Evolutionary conservation across 2,329 filamentous ascomycete species (phyloP).

Genomic region (Alternaria sp.): DNA sequence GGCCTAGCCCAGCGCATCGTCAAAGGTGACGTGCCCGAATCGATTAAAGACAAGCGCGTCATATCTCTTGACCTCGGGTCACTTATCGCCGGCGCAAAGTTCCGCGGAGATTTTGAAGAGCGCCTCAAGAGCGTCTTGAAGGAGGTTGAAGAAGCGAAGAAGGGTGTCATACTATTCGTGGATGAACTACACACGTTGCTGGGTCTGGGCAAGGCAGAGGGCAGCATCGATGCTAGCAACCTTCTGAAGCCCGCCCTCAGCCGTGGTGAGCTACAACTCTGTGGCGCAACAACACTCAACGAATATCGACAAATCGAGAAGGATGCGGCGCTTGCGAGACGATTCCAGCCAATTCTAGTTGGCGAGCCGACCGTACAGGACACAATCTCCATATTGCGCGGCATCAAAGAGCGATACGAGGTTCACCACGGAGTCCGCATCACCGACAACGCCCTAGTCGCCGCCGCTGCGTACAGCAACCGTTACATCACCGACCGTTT

Average conservation of each 20-base stretch:
- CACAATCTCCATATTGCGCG: conserved; percentile 92
- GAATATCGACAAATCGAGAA: conserved; percentile 96
- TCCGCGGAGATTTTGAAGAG: conserved; percentile 95
- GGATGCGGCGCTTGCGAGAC: conserved; percentile 86
- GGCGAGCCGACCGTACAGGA: conserved; percentile 89
- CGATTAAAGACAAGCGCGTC: conserved; percentile 91
- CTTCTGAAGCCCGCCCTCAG: conserved; percentile 92
- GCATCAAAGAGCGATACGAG: conserved; percentile 97
- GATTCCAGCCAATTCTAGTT: conserved; percentile 95
- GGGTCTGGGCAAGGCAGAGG: conserved; percentile 92
- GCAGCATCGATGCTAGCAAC: conserved; percentile 95
- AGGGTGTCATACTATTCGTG: conserved; percentile 91
- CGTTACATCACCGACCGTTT: conserved; percentile 97
- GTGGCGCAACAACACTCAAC: conserved; percentile 88
- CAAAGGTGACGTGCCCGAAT: conserved; percentile 90
- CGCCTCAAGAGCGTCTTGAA: conserved; percentile 87
- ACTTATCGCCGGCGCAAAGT: conserved; percentile 94
- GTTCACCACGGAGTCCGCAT: conserved; percentile 96
- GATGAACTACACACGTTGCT: conserved; percentile 93
- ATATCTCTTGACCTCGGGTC: conserved; percentile 87
- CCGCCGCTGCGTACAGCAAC: conserved; percentile 89
- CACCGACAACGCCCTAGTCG: conserved; percentile 88
- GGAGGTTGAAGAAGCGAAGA: conserved; percentile 88
- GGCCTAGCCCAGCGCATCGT: conserved; percentile 90
- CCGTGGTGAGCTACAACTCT: conserved; percentile 91